These are phyloP conservation scores for Syzygium aqueum DNA, from an alignment of 345 rosid species.

Conservation along the genomic window DNA sequence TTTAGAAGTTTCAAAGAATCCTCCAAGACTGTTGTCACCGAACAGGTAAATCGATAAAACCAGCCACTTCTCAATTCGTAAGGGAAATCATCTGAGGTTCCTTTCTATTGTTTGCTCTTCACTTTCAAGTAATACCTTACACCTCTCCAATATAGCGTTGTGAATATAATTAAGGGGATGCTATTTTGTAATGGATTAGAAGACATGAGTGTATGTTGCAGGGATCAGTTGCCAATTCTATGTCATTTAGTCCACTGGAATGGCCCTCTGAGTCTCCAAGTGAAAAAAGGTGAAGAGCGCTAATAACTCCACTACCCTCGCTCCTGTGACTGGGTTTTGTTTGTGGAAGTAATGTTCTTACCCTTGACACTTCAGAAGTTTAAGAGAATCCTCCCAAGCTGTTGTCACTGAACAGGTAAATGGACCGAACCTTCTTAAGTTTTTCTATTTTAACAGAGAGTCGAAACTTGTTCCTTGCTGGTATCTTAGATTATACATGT, in stretches of 20 bases:
- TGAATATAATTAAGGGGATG: background rate
- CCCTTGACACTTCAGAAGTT: constrained; percentile 22
- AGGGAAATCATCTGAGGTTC: constrained; percentile 60
- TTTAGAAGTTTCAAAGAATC: constrained; percentile 27
- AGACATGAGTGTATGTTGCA: constrained; percentile 6
- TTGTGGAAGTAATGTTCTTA: background rate
- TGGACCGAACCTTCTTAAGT: background rate
- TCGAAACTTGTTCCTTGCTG: background rate
- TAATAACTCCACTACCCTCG: background rate
- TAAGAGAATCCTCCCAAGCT: constrained; percentile 16
- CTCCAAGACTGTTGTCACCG: constrained; percentile 16
- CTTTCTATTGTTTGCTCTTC: background rate
- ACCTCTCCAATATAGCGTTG: background rate
- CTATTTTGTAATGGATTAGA: background rate
- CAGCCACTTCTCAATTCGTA: constrained; percentile 24
- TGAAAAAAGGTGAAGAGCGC: constrained; percentile 42
- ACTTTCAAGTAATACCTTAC: background rate
- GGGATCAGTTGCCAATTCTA: constrained; percentile 29
- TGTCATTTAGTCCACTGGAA: constrained; percentile 40
- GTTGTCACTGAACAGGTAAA: constrained; percentile 37
- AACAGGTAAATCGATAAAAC: constrained; percentile 29
- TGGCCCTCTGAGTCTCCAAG: constrained; percentile 49
- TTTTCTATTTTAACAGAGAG: background rate
- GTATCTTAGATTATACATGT: background rate
- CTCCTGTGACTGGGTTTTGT: background rate